Conservation (phyloP, 345 rosid species). For the Populus nigra region DNA sequence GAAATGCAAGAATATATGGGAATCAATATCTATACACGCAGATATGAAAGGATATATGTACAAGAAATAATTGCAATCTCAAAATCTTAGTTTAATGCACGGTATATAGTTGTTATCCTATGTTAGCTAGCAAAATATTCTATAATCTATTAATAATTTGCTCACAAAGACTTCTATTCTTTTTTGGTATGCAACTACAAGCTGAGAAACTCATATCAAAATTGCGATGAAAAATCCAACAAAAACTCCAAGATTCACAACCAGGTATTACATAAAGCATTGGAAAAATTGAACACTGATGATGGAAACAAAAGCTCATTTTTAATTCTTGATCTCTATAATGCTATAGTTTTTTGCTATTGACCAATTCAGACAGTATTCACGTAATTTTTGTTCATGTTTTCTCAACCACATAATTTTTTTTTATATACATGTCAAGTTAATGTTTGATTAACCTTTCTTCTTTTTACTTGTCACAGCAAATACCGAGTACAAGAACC, state of each 20-base stretch:
- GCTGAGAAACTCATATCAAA: constrained; percentile 1
- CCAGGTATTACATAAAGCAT: constrained; percentile 7
- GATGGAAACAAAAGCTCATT: constrained; percentile 4
- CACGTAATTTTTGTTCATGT: constrained; percentile 7
- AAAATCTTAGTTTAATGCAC: no score
- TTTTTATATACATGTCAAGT: not conserved
- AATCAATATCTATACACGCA: no score
- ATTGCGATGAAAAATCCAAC: constrained; percentile 26
- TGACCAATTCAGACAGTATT: not conserved
- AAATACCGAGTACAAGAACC: not conserved
- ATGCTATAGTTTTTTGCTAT: constrained; percentile 23
- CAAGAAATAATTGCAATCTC: no score
- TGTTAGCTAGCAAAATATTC: no score
- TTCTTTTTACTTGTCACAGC: not conserved
- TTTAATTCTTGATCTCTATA: constrained; percentile 27
- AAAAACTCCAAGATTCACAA: constrained; percentile 23
- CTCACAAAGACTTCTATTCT: no score
- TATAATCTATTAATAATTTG: no score
- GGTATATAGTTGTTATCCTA: no score
- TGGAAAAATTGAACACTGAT: constrained; percentile 21
- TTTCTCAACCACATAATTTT: not conserved
- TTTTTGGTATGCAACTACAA: no score
- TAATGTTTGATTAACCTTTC: not conserved
- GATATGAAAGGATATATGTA: no score
- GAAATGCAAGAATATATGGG: no score